Evolutionary conservation across 768 basidiomycete genomes (phyloP), one percentile per base, ranked within the genome.

Genomic region (Leccinum variicolor): DNA sequence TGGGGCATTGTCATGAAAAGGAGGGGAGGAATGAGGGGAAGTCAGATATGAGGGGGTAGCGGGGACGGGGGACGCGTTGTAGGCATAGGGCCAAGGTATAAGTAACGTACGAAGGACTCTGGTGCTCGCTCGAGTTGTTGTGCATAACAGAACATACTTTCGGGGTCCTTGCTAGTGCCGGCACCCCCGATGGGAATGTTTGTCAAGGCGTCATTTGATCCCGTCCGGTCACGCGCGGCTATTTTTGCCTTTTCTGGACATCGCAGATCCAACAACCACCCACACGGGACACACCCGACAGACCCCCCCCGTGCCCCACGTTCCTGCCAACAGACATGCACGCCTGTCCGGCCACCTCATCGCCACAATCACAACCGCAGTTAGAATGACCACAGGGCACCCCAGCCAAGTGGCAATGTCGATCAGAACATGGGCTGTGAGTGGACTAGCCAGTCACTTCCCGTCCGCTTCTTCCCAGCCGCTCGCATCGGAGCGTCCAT

Each of bases 21-120:
- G 6, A 50, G 4, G 29, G 13, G 53, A 25, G 34, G 45, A 36
- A 54, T 19, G 50, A 33, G 15, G 3, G 11, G 7, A 17, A 17
- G 43, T 57, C 55, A 46, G 56, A 55, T 33, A 31, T 26, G 57
- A 50, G 31, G 19, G 45, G 43, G 56, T 54, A 57, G 52, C 25
- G 54, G 62, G 46, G 52, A 56, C 56, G 57, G 48, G 63, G 61
- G 52, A 62, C 53, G 63, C 64, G 62, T 52, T 53, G 56, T 39
- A 58, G 59, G 54, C 61, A 71, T 69, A 58, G 59, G 61, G 61
- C 50, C 59, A 56, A 60, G 64, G 69, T 70, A 70, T 70, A 70
- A 70, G 68, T 69, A 73, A 72, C 70, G 66, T 62, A 58, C 61
- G 63, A 64, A 26, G 41, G 55, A 39, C 23, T 28, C 6, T 33